These are phyloP conservation scores for Tephrocybe sp. DNA, from an alignment of 768 basidiomycete species.

Conservation along the genomic window DNA sequence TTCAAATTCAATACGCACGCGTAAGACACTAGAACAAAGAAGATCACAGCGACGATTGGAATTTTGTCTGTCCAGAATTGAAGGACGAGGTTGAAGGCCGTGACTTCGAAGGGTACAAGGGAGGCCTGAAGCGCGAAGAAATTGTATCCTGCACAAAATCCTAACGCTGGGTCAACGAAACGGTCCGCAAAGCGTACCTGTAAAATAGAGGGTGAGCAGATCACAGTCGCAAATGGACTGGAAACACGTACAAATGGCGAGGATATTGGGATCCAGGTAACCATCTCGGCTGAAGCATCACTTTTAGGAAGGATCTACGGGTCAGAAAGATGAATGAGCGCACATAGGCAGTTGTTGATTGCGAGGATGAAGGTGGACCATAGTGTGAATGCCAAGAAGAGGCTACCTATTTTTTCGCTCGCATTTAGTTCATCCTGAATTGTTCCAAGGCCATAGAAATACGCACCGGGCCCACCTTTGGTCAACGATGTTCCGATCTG, in stretches of 20 bases:
- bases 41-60: constrained; percentile 43
- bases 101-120: constrained; percentile 49
- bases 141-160: constrained; percentile 55
- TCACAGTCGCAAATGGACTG: not conserved
- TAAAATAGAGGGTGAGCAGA: not conserved
- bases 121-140: constrained; percentile 54
- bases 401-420: constrained; percentile 31
- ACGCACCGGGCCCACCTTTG: constrained; percentile 62
- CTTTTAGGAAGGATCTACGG: no score
- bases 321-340: constrained; percentile 13
- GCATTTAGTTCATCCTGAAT: not conserved
- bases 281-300: constrained; percentile 64
- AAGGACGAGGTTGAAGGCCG: constrained; percentile 53
- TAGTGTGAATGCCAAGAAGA: constrained; percentile 49
- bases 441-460: not conserved
- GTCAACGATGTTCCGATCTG: constrained; percentile 64
- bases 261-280: constrained; percentile 76
- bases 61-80: constrained; percentile 56
- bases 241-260: constrained; percentile 61
- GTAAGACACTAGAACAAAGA: constrained; percentile 41
- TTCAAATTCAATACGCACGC: constrained; percentile 28
- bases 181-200: constrained; percentile 59
- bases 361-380: constrained; percentile 52
- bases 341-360: constrained; percentile 46
- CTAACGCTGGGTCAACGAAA: constrained; percentile 58